Base-by-base conservation (phyloP, 2,329 filamentous ascomycete species). In the Microdochium nivale region DNA sequence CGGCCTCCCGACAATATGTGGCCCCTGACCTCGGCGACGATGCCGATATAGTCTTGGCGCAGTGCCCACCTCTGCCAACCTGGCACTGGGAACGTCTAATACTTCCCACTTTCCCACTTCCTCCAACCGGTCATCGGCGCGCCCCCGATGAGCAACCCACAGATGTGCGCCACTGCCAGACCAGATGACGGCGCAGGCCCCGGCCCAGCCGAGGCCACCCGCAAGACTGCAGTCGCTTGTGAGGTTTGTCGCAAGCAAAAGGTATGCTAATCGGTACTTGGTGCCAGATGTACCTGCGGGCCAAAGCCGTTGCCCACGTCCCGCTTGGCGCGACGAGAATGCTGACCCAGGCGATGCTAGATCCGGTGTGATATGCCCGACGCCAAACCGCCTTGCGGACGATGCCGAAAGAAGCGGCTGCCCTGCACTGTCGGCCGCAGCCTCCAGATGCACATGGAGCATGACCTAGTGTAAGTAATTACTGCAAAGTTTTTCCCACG, bases 161-260 rank as follows among this genome's bases (percentile, higher is more conserved):
- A 40, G 35, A 7, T 7, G 14, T 14, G 14, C 4, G 35, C 35
- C 7, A 4, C 4, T 14, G 5, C 14, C 14, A 7, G 35, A 19
- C 35, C 19, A 14, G 35, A 40, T 4, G 5, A 7, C 14, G 35
- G 16, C 35, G 13, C 16, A 14, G 35, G 35, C 5, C 19, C 5
- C 14, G 35, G 35, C 14, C 25, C 21, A 25, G 25, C 21, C 5
- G 46, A 49, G 16, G 48, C 25, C 25, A 49, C 19, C 19, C 33
- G 48, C 30, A 50, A 48, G 43, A 52, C 32, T 25, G 49, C 30
- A 4, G 35, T 44, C 21, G 52, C 52, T 2, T 54, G 52, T 16
- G 52, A 44, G 32, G 48, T 40, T 24, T 54, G 52, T 23, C 47
- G 52, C 30, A 54, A 54, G 44, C 52, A 52, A 16, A 54, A 54